A percentile compares a stretch with the other conserved stretches of the same genome.
Evolutionary conservation across 306 rosid genomes (phyloP).

Genomic region (Psophocarpus tetragonolobus): DNA sequence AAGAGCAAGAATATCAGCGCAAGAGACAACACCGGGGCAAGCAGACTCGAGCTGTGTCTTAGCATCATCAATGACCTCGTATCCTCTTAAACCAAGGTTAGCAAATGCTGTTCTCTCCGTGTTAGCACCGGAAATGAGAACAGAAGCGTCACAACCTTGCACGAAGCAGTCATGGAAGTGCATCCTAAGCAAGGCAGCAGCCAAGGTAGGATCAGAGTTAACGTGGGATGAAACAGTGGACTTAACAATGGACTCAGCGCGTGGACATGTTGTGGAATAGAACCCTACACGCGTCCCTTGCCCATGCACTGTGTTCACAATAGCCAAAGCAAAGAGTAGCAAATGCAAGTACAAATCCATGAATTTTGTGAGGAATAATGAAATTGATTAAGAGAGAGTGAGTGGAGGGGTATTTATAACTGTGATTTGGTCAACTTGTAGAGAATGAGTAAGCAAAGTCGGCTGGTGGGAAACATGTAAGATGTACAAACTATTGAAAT

Average conservation of each 20-base stretch:
- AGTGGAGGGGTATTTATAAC: background rate
- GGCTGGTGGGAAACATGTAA: too few species aligned
- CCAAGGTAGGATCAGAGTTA: conserved; percentile 32
- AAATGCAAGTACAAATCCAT: background rate
- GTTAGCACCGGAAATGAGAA: conserved; percentile 35
- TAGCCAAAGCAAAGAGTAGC: conserved; percentile 11
- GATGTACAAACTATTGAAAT: background rate
- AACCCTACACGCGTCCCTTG: conserved; percentile 46
- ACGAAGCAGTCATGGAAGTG: conserved; percentile 60
- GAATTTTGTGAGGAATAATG: background rate
- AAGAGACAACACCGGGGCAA: conserved; percentile 58
- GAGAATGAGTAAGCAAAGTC: conserved; percentile 12
- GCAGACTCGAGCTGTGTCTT: conserved; percentile 51
- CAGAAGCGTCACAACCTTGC: conserved; percentile 53
- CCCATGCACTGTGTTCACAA: conserved; percentile 23
- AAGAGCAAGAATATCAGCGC: conserved; percentile 56
- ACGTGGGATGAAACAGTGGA: conserved; percentile 42
- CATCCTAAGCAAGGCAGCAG: conserved; percentile 49
- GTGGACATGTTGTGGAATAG: conserved; percentile 37
- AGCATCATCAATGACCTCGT: conserved; percentile 51
- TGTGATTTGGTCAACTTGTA: background rate
- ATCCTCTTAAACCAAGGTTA: conserved; percentile 43
- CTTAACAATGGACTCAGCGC: conserved; percentile 48
- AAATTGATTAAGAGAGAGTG: background rate
- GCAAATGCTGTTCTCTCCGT: conserved; percentile 33